These are phyloP conservation scores for Nakazawaea ernobii DNA, from an alignment of 805 yeast species.

Conservation along the genomic window DNA sequence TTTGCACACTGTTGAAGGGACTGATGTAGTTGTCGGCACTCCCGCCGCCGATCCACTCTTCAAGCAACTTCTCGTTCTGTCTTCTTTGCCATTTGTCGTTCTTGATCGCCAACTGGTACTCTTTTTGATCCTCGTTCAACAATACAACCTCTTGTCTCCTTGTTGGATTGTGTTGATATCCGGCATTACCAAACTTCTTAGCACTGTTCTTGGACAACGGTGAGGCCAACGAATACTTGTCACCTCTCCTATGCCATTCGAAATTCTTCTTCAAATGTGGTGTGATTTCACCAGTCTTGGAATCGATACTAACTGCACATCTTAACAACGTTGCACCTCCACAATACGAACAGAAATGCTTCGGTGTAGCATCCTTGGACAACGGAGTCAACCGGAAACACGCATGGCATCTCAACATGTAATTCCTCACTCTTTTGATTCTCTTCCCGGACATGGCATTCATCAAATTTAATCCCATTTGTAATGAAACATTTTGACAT, in stretches of 20 bases:
- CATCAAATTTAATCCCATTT: constrained; percentile 82
- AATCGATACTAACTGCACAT: constrained; percentile 83
- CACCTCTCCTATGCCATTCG: constrained; percentile 91
- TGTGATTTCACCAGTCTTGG: constrained; percentile 71
- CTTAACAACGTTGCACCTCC: constrained; percentile 90
- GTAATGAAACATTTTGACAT: constrained; percentile 90
- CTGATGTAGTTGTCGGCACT: constrained; percentile 81
- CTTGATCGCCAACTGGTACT: constrained; percentile 81
- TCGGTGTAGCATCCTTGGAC: constrained; percentile 67
- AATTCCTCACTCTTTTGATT: constrained; percentile 79
- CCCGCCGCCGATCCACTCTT: constrained; percentile 94
- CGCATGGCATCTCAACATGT: constrained; percentile 96
- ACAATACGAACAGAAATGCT: constrained; percentile 91
- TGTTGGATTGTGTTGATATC: constrained; percentile 66
- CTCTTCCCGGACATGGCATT: constrained; percentile 79
- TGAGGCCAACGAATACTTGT: constrained; percentile 73
- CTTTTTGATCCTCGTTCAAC: constrained; percentile 90
- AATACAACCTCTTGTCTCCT: constrained; percentile 50
- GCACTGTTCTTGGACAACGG: constrained; percentile 77
- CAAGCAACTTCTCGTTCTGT: constrained; percentile 78
- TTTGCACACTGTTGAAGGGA: constrained; percentile 73
- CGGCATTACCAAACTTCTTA: constrained; percentile 72
- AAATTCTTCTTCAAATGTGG: constrained; percentile 89
- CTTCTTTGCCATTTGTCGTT: constrained; percentile 83
- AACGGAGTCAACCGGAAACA: constrained; percentile 82